Evolutionary conservation across 1,139 yeast species (phyloP), one percentile per base, ranked within the genome.

Genomic region (Yamadazyma sp.): DNA sequence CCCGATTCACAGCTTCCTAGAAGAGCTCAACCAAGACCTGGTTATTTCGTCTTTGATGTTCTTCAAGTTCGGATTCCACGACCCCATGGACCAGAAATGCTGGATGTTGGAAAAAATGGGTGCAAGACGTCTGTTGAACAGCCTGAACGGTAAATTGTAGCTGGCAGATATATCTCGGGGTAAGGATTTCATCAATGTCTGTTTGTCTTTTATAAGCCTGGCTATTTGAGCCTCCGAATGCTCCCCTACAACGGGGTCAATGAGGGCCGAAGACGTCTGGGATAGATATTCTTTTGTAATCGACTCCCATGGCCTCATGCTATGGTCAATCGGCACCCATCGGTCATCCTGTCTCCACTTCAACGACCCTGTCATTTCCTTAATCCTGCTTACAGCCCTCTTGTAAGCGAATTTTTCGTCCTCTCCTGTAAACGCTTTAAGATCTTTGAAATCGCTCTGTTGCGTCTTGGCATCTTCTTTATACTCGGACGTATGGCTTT

Each of bases 401-500:
- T 79, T 80, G 52, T 77, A 83, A 2, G 92, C 89, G 62, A 84
- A 83, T 59, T 74, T 75, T 54, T 84, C 91, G 58, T 84, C 91
- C 51, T 83, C 89, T 22, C 92, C 91, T 0, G 88, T 83, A 50
- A 83, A 84, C 2, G 82, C 82, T 15, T 67, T 65, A 11, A 73
- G 56, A 37, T 79, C 69, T 15, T 75, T 68, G 51, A 71, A 80
- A 50, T 79, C 71, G 8, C 48, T 43, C 18, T 42, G 40, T 0
- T 25, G 17, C 16, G 38, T 42, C 7, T 34, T 50, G 18, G 42
- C 44, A 28, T 48, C 54, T 42, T 68, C 77, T 15, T 54, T 59
- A 50, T 62, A 75, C 6, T 59, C 60, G 31, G 61, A 62, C 31
- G 73, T 69, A 33, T 63, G 57, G 5, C 46, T 55, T 38, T 61